phyloP scores from a whole-genome alignment of 2,329 filamentous ascomycete species.

The Erysiphe pisi region DNA sequence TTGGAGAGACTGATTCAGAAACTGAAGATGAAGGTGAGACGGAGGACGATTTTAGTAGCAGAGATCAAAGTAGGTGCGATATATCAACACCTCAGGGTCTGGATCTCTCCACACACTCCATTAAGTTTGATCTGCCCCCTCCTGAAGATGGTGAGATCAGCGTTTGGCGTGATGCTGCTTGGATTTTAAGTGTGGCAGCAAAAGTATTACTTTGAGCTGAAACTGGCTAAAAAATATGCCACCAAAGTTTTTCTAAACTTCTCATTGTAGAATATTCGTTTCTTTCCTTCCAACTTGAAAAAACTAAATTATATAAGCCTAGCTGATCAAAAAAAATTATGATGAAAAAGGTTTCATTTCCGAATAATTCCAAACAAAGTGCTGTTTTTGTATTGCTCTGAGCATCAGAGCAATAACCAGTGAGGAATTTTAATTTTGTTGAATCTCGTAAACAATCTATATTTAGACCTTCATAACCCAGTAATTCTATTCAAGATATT shows the following conservation, averaged over 20 bases:
- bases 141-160: conserved; percentile 46
- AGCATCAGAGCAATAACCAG: no score
- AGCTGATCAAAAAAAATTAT: no score
- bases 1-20: conserved; percentile 38
- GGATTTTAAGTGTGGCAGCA: conserved; percentile 52
- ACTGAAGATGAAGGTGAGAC: conserved; percentile 43
- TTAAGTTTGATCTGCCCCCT: conserved; percentile 42
- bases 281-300: no score
- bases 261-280: no score
- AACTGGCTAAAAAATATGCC: neutral
- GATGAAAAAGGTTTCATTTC: neutral
- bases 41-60: conserved; percentile 46
- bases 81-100: conserved; percentile 33
- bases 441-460: no score
- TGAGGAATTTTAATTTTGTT: no score
- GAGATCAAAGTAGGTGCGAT: conserved; percentile 38
- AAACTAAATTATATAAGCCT: no score
- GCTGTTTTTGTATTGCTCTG: no score
- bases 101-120: conserved; percentile 32
- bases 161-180: conserved; percentile 57
- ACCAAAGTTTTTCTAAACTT: no score
- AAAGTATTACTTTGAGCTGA: conserved; percentile 35
- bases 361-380: no score
- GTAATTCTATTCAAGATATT: no score
- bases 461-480: no score